phyloP scores from a whole-genome alignment of 2,329 filamentous ascomycete genomes.

The Pyricularia pennisetigena region DNA sequence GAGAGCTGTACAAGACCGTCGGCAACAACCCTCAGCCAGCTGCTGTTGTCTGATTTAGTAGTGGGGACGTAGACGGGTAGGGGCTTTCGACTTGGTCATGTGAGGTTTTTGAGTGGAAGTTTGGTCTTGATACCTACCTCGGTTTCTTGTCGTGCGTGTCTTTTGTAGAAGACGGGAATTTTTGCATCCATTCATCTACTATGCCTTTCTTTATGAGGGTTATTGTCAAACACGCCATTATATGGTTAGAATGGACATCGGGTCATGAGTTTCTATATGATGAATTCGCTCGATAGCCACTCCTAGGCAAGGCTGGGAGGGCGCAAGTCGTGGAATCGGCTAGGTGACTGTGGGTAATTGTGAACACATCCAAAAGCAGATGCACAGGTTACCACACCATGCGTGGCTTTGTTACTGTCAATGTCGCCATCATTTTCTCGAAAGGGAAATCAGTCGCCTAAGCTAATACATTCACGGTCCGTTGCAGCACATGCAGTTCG shows the following conservation, averaged over 20 bases:
- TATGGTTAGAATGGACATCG: background rate
- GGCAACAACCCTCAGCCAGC: slow-evolving; percentile 42
- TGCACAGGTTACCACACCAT: background rate
- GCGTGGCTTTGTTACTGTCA: background rate
- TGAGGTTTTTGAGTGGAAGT: background rate
- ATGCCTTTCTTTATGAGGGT: background rate
- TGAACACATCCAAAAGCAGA: background rate
- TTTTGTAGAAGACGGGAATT: background rate
- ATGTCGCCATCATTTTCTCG: too few relatives aligned
- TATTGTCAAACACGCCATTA: background rate
- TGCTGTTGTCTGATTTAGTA: slow-evolving; percentile 10
- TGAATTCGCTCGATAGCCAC: too few relatives aligned
- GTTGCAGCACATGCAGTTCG: too few relatives aligned
- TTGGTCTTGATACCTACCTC: background rate
- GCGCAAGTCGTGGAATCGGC: too few relatives aligned
- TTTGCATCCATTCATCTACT: background rate
- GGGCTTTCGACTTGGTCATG: too few relatives aligned
- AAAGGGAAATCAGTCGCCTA: too few relatives aligned
- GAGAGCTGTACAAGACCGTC: slow-evolving; percentile 54
- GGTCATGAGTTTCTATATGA: background rate
- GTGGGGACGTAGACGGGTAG: too few relatives aligned
- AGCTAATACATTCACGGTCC: too few relatives aligned
- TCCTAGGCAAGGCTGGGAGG: too few relatives aligned
- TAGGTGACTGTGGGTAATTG: background rate
- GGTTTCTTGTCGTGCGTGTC: background rate